phyloP scores from a whole-genome alignment of 345 rosid genomes.

The Lenwebbia sp. region DNA sequence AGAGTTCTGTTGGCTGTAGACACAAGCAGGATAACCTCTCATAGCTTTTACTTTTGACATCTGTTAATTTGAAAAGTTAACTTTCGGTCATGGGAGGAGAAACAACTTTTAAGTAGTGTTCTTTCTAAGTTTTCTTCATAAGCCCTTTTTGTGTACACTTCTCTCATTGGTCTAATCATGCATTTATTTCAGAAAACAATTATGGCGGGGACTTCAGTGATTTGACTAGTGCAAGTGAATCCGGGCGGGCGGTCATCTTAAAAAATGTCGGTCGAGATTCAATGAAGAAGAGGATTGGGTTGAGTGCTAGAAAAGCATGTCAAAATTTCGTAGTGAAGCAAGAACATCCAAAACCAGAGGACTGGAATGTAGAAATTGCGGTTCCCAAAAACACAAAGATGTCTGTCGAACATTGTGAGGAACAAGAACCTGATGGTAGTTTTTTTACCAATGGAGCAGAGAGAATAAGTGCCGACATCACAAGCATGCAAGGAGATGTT shows the following conservation, averaged over 20 bases:
- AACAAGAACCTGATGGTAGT: conserved; percentile 84
- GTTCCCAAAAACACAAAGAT: conserved; percentile 34
- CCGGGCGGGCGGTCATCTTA: conserved; percentile 17
- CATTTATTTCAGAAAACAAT: conserved; percentile 44
- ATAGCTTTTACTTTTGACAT: neutral
- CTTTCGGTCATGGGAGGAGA: neutral
- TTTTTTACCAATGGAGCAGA: conserved; percentile 51
- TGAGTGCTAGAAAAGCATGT: conserved; percentile 37
- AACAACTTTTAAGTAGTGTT: neutral
- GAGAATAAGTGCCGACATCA: conserved; percentile 24
- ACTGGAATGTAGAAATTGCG: conserved; percentile 75
- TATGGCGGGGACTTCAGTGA: conserved; percentile 49
- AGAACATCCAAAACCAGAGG: conserved; percentile 41
- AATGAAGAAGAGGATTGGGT: conserved; percentile 40
- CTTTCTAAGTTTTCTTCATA: neutral
- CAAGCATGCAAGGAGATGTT: conserved; percentile 28
- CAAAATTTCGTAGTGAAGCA: conserved; percentile 23
- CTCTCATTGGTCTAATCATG: neutral
- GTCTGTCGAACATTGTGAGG: conserved; percentile 29
- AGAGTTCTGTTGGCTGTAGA: neutral
- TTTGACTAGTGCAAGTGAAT: conserved; percentile 37
- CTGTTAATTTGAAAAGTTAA: neutral
- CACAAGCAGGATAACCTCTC: neutral
- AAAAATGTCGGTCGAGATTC: conserved; percentile 35
- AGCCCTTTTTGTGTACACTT: neutral